A percentile compares a stretch with the other conserved stretches of the same genome.
Conservation (phyloP, 2,329 filamentous ascomycete species). For the Ceratocystis ficicola region DNA sequence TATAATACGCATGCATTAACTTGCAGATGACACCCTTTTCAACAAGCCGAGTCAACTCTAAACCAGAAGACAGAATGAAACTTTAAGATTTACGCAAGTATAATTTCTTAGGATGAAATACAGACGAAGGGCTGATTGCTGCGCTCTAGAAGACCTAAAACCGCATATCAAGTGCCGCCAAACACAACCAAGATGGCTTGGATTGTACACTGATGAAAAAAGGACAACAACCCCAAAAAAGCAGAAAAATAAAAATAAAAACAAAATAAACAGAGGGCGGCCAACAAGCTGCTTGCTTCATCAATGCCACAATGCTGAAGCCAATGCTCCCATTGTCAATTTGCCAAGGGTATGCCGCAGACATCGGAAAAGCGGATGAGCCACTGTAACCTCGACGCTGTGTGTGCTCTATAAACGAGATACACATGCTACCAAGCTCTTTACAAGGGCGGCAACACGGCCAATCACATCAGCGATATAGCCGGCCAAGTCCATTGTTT, state of each 20-base stretch:
- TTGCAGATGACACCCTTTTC: neutral
- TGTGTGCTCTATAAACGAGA: neutral
- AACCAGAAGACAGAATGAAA: neutral
- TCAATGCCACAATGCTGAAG: neutral
- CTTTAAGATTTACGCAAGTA: neutral
- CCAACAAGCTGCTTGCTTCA: neutral
- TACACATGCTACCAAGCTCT: neutral
- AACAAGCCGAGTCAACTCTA: neutral
- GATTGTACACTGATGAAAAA: neutral
- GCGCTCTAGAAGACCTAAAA: neutral
- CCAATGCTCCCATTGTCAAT: neutral
- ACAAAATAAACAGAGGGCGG: neutral
- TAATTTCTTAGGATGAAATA: neutral
- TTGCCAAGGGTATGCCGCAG: neutral
- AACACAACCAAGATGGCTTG: neutral
- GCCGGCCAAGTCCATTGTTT: neutral
- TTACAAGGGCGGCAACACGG: neutral
- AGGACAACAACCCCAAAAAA: no score
- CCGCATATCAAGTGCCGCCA: neutral
- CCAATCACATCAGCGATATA: constrained; percentile 2
- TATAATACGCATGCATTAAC: constrained; percentile 6
- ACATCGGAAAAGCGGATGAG: neutral
- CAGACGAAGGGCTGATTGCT: neutral
- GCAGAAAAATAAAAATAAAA: no score
- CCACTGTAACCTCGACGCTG: constrained; percentile 1